Evolutionary conservation across 768 basidiomycete genomes (phyloP), one percentile per base, ranked within the genome.

Genomic region (Lactarius hatsudake): DNA sequence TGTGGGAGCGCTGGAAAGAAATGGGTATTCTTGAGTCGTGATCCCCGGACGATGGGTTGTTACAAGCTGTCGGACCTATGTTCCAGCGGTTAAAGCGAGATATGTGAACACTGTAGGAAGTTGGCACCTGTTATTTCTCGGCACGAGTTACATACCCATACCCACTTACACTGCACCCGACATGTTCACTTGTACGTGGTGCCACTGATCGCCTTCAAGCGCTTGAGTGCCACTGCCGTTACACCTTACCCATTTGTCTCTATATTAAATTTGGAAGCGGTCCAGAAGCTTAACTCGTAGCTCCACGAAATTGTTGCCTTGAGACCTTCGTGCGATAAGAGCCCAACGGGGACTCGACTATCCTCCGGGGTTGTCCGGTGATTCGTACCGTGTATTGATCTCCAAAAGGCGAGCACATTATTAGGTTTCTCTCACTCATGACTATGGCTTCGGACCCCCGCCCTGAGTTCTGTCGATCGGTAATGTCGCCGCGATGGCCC

Each of bases 1-100:
- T 98, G 28, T 93, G 91, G 86, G 91, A 96, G 73, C 87, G 87
- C 71, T 95, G 95, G 91, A 91, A 85, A 77, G 93, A 93, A 69
- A 88, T 90, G 82, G 95, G 94, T 32, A 83, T 89, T 64, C 75
- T 89, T 62, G 87, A 88, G 60, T 76, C 78, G 43, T 80, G 56
- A 73, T 62, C 3, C 17, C 62, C 30, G 48, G 57, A 43, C 28
- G 20, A 59, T 23, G 38, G 30, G 4, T 38, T 38, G 10, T 57
- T 43, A 34, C 12, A 20, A 36, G n/a, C 32, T 48, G 56, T 61
- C 32, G 30, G 56, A 38, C 45, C 43, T 6, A 32, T 6, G 32
- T 36, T 42, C 43, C 7, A 13, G 1, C 20, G 7, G 45, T 34
- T 62, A 9, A 45, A 45, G 30, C 18, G 43, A 51, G n/a, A 23